Conservation (phyloP, 352 stramenopile genomes). For the Phytophthora brassicae region DNA sequence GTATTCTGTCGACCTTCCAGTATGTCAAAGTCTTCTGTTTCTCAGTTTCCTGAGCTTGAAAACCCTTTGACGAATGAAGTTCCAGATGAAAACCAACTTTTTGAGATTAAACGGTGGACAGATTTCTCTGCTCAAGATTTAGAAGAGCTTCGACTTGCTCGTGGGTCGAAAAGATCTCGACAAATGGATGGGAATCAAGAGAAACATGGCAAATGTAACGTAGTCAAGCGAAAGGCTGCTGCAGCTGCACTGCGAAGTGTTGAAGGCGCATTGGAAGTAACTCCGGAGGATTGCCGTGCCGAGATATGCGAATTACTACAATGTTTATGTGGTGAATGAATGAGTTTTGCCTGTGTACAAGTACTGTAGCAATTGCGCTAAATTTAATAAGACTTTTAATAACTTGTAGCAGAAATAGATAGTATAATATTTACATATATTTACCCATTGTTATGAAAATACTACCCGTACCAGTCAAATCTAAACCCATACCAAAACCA, state of each 20-base stretch:
- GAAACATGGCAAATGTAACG: neutral
- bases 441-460: neutral
- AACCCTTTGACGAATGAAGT: conserved; percentile 4
- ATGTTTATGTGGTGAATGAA: conserved; percentile 25
- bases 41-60: neutral
- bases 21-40: neutral
- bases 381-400: no score
- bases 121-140: conserved; percentile 53
- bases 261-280: conserved; percentile 49
- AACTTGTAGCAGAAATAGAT: no score
- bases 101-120: conserved; percentile 43
- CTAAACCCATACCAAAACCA: conserved; percentile 7
- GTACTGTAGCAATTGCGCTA: no score
- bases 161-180: neutral
- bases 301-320: conserved; percentile 55
- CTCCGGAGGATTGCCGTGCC: conserved; percentile 52
- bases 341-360: no score
- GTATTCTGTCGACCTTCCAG: conserved; percentile 32
- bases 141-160: conserved; percentile 31
- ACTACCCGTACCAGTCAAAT: neutral
- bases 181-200: neutral
- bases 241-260: conserved; percentile 36
- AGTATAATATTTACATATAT: no score
- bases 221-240: conserved; percentile 19
- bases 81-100: conserved; percentile 13